Evolutionary conservation across 2,329 filamentous ascomycete genomes (phyloP).

Genomic region (Diaporthe ilicicola): DNA sequence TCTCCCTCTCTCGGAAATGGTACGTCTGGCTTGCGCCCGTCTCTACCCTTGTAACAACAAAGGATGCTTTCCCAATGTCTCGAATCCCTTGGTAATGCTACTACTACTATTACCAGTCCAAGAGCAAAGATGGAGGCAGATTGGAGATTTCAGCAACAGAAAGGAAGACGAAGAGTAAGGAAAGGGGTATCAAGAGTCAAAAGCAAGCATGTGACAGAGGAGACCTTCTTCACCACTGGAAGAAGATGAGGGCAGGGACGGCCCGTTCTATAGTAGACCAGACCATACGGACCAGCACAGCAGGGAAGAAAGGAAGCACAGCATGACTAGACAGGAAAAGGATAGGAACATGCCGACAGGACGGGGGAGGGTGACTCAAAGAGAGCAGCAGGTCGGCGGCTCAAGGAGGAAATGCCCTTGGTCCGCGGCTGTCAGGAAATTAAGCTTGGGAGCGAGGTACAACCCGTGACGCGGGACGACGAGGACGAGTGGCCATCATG

Average conservation of each 20-base stretch:
- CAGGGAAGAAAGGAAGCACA: not conserved
- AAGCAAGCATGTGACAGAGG: conserved; percentile 24
- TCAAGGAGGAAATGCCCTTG: conserved; percentile 30
- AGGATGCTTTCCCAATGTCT: not conserved
- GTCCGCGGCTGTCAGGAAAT: conserved; percentile 29
- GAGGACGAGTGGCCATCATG: not conserved
- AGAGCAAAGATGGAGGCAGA: not conserved
- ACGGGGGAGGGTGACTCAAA: conserved; percentile 18
- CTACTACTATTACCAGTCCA: not conserved
- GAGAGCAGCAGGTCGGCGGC: not conserved
- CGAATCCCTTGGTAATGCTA: not conserved
- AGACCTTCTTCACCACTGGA: not conserved
- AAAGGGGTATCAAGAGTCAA: conserved; percentile 26
- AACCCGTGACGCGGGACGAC: not conserved
- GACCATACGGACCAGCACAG: not conserved
- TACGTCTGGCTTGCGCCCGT: conserved; percentile 12
- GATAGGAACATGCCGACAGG: conserved; percentile 13
- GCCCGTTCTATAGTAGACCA: conserved; percentile 8
- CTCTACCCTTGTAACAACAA: not conserved
- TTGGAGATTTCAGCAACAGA: not conserved
- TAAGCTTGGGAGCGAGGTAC: conserved; percentile 15
- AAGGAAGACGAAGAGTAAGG: not conserved
- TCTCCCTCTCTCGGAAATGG: not conserved
- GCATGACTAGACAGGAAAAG: conserved; percentile 16
- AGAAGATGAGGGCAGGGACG: conserved; percentile 8